phyloP scores from a whole-genome alignment of 768 basidiomycete species.

The Suillus subluteus region DNA sequence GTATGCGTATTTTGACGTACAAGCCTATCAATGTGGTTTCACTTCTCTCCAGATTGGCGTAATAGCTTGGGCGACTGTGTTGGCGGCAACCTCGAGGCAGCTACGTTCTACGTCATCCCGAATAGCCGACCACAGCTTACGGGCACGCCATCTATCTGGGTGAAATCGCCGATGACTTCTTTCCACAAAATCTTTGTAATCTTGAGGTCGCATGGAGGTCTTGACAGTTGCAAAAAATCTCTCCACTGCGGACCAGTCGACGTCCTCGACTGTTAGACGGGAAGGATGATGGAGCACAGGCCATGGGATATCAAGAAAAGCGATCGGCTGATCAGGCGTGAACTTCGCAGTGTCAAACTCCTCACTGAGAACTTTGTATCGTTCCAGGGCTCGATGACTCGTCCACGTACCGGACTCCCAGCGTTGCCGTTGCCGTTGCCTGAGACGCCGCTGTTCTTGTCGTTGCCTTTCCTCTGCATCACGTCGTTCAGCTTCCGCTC shows the following conservation, averaged over 20 bases:
- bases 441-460: conserved; percentile 45
- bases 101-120: conserved; percentile 58
- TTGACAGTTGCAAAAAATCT: conserved; percentile 64
- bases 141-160: conserved; percentile 78
- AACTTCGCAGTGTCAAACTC: conserved; percentile 68
- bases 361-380: conserved; percentile 62
- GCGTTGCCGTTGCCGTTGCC: conserved; percentile 51
- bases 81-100: conserved; percentile 71
- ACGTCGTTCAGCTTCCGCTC: conserved; percentile 33
- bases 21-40: conserved; percentile 30
- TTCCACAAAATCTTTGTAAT: conserved; percentile 68
- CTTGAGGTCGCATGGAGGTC: conserved; percentile 56
- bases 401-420: conserved; percentile 71
- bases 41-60: conserved; percentile 67
- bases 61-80: conserved; percentile 73
- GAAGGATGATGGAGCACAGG: conserved; percentile 63
- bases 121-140: conserved; percentile 62
- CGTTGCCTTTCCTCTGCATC: conserved; percentile 39
- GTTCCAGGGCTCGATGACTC: conserved; percentile 65
- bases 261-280: conserved; percentile 59
- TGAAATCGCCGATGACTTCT: conserved; percentile 78
- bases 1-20: background rate
- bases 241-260: conserved; percentile 74
- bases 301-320: conserved; percentile 73
- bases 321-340: conserved; percentile 51